A percentile compares a stretch with the other conserved stretches of the same genome.
These are phyloP conservation scores for Sparassis latifolia DNA, from an alignment of 1,284 basidiomycete species.

Conservation along the genomic window DNA sequence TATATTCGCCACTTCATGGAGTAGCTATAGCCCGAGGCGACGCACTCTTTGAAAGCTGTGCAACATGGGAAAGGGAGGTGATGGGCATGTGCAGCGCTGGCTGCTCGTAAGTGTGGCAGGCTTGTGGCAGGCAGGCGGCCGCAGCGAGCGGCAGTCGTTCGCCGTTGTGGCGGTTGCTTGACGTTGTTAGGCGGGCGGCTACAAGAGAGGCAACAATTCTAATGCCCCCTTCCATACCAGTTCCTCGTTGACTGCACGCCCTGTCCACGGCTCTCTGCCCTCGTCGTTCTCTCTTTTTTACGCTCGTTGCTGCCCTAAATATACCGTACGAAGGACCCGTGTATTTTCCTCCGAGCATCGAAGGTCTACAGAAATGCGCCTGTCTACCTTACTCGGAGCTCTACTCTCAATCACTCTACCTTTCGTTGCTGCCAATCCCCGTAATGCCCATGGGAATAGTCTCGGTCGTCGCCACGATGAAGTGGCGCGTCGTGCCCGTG, in stretches of 20 bases:
- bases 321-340: not conserved
- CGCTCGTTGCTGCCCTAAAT: conserved; percentile 12
- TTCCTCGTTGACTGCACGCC: not conserved
- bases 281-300: conserved; percentile 15
- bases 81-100: too few relatives aligned
- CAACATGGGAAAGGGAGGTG: too few relatives aligned
- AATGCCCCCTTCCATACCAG: conserved; percentile 6
- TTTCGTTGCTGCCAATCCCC: conserved; percentile 16
- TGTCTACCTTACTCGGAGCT: conserved; percentile 20
- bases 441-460: conserved; percentile 10
- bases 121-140: too few relatives aligned
- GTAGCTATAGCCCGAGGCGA: too few relatives aligned
- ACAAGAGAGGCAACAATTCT: conserved; percentile 3
- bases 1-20: too few relatives aligned
- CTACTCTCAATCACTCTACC: conserved; percentile 26
- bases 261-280: conserved; percentile 4
- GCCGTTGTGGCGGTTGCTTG: conserved; percentile 1
- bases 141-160: too few relatives aligned
- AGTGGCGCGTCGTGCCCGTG: conserved; percentile 19
- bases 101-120: too few relatives aligned
- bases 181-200: conserved; percentile 2
- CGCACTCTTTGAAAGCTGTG: too few relatives aligned
- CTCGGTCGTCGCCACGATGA: conserved; percentile 25
- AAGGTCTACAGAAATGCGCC: conserved; percentile 19
- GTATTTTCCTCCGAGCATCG: not conserved